Evolutionary conservation across 2,329 filamentous ascomycete species (phyloP), one percentile per base, ranked within the genome.

Genomic region (Periconia sp.): DNA sequence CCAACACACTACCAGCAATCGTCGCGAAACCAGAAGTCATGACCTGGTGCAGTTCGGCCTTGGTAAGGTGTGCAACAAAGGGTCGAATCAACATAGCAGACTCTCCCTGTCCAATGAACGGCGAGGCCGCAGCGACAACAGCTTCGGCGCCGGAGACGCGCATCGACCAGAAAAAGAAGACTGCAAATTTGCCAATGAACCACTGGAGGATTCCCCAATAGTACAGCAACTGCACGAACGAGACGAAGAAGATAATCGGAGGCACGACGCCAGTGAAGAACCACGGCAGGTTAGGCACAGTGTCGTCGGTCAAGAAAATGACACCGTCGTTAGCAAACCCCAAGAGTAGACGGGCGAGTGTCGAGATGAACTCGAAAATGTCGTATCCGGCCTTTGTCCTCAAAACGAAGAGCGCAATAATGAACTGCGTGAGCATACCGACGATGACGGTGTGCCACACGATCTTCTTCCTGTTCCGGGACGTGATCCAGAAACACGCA

Each of bases 221-320:
- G 76, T 89, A 95, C 30, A 95, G 72, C 25, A 96, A 82, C 71
- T 95, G 88, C 18, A 95, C 89, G n/a, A 96, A 78, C 1, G 91
- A 84, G 45, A 96, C 88, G 82, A 96, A 96, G 83, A 96, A 96
- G 75, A 96, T 89, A 72, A 96, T 95, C 59, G 92, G 85, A 0
- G 92, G 90, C n/a, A 95, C 79, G 50, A 95, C 90, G 36, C 79
- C 76, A 36, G 87, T 78, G 51, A 96, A 78, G 80, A 95, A 96
- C 81, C 80, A 90, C 4, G 60, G 55, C 1, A 78, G 61, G 3
- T 58, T 16, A 3, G 74, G 63, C 5, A 77, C 74, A 6, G 69
- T 66, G 0, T 57, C 40, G 11, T 75, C 73, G 0, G 84, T 87
- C 56, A 96, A 71, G 75, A 96, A 96, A 0, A 69, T 66, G 0